These are phyloP conservation scores for Pelargonium fulgidum DNA, from an alignment of 441 rosid genomes.

Conservation along the genomic window DNA sequence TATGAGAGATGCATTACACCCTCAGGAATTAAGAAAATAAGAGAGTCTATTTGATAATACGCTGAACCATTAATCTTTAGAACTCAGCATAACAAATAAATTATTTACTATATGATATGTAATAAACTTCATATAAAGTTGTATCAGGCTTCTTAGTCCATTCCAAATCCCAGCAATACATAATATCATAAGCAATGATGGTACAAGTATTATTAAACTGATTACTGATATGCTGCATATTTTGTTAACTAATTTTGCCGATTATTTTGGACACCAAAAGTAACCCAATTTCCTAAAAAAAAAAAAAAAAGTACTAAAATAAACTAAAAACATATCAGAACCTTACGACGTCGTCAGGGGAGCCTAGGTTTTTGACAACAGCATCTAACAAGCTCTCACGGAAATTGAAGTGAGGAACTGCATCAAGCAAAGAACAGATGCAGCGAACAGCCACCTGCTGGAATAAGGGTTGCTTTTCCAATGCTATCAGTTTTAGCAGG, in stretches of 20 bases:
- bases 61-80: not conserved
- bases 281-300: not conserved
- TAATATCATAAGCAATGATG: not conserved
- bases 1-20: not conserved
- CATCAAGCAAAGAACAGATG: constrained; percentile 67
- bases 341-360: constrained; percentile 75
- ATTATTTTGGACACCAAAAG: not conserved
- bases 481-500: constrained; percentile 54
- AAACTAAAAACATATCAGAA: constrained; percentile 24
- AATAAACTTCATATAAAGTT: not conserved
- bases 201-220: not conserved
- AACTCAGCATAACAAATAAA: not conserved
- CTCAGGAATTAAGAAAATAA: not conserved
- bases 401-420: constrained; percentile 87
- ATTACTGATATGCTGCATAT: not conserved
- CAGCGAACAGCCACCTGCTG: constrained; percentile 68
- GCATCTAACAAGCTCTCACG: constrained; percentile 59
- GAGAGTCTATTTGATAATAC: not conserved
- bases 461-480: constrained; percentile 52
- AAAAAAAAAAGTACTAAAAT: constrained; percentile 7
- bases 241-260: not conserved
- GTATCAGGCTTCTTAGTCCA: not conserved
- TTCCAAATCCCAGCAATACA: not conserved
- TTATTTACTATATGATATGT: not conserved
- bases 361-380: constrained; percentile 62